A percentile compares a stretch with the other conserved stretches of the same genome.
These are phyloP conservation scores for Adenanthera pavonina DNA, from an alignment of 306 rosid genomes.

Conservation along the genomic window DNA sequence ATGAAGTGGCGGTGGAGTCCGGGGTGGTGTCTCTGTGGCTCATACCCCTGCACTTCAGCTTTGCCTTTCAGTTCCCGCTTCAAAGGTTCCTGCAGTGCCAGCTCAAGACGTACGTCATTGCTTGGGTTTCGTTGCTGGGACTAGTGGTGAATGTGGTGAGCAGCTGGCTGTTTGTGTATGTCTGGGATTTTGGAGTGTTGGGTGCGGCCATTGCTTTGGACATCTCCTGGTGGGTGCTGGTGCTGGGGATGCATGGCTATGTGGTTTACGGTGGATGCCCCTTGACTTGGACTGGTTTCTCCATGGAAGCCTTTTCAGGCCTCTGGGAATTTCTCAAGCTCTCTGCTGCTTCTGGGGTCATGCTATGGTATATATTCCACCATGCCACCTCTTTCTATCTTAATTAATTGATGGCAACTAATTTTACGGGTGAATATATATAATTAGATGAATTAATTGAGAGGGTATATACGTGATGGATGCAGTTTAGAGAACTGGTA, in stretches of 20 bases:
- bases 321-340: constrained; percentile 24
- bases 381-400: not conserved
- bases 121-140: not conserved
- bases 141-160: not conserved
- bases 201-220: constrained; percentile 25
- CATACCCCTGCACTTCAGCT: constrained; percentile 48
- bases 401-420: not conserved
- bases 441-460: not conserved
- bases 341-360: constrained; percentile 31
- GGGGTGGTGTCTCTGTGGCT: constrained; percentile 44
- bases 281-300: constrained; percentile 17
- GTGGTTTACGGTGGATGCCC: constrained; percentile 22
- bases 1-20: constrained; percentile 45
- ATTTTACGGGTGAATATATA: too few relatives aligned
- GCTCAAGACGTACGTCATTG: constrained; percentile 33
- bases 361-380: constrained; percentile 10
- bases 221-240: constrained; percentile 18
- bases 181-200: constrained; percentile 12
- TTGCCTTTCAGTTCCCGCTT: constrained; percentile 44
- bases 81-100: constrained; percentile 51
- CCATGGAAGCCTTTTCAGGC: constrained; percentile 9
- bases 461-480: not conserved
- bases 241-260: constrained; percentile 9
- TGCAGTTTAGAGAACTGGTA: constrained; percentile 84
- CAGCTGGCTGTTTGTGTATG: not conserved